Evolutionary conservation across 202 grass and related monocot genomes (phyloP).

Genomic region (Carex sylvatica): DNA sequence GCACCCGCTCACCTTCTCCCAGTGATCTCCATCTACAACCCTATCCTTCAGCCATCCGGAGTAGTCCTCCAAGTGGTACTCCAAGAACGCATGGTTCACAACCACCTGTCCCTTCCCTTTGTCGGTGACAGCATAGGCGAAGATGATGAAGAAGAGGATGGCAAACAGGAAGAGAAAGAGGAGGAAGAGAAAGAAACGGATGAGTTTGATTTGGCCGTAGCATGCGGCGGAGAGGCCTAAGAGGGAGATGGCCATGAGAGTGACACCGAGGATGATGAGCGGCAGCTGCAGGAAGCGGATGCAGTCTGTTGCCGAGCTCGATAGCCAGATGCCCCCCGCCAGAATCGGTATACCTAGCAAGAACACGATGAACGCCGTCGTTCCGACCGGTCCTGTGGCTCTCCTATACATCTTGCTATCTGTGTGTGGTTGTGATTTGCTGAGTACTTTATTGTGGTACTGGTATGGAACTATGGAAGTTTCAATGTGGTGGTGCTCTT

Average conservation of each 20-base stretch:
- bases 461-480: not conserved
- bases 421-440: not conserved
- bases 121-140: conserved; percentile 36
- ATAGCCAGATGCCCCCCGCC: conserved; percentile 33
- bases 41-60: conserved; percentile 31
- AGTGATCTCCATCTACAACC: conserved; percentile 24
- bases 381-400: conserved; percentile 3
- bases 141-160: conserved; percentile 34
- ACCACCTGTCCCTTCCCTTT: conserved; percentile 26
- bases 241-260: conserved; percentile 37
- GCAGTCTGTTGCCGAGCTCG: conserved; percentile 29
- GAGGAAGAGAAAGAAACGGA: conserved; percentile 33
- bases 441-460: too few relatives aligned
- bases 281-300: conserved; percentile 38
- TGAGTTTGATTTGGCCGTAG: conserved; percentile 28
- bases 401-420: conserved; percentile 5
- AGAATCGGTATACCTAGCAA: conserved; percentile 35
- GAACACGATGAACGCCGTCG: conserved; percentile 23
- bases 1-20: conserved; percentile 29
- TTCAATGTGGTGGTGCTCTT: not conserved
- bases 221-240: conserved; percentile 32
- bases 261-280: conserved; percentile 18
- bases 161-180: conserved; percentile 30
- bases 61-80: conserved; percentile 35
- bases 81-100: conserved; percentile 19